Percentiles rank a stretch among this genome's conserved stretches.
These are phyloP conservation scores for Raphanus hybrid DNA, from an alignment of 441 rosid species.

Conservation along the genomic window DNA sequence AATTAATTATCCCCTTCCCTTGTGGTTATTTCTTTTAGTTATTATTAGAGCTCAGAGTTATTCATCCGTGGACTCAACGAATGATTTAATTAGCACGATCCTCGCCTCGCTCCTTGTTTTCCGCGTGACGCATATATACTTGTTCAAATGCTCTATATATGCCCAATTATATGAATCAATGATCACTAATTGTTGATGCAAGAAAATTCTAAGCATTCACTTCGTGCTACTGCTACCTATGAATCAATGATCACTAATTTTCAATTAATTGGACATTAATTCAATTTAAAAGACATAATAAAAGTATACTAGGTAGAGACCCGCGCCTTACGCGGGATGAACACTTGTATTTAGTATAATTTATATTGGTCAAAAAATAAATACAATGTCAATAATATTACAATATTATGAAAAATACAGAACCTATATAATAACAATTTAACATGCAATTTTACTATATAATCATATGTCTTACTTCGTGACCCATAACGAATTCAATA, in stretches of 20 bases:
- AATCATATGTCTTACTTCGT: too few species aligned
- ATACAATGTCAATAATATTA: too few species aligned
- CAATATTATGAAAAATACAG: too few species aligned
- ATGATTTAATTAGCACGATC: neutral
- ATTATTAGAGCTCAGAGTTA: neutral
- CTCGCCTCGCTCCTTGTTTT: neutral
- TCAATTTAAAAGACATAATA: neutral
- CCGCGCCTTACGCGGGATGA: too few species aligned
- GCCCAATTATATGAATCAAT: neutral
- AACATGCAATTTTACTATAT: too few species aligned
- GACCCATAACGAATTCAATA: too few species aligned
- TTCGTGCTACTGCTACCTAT: neutral
- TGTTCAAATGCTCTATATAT: neutral
- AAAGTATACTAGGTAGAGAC: too few species aligned
- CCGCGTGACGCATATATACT: neutral
- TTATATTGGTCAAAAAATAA: too few species aligned
- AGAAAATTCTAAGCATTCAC: neutral
- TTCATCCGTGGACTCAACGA: slow-evolving; percentile 17
- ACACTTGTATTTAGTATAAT: too few species aligned
- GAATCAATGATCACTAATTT: neutral
- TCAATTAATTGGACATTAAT: neutral
- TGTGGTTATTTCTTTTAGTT: neutral
- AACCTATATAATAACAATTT: too few species aligned
- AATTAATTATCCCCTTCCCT: slow-evolving; percentile 4
- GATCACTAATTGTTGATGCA: neutral